These are phyloP conservation scores for Vanderwaltozyma polyspora DNA, from an alignment of 805 yeast genomes.

Conservation along the genomic window DNA sequence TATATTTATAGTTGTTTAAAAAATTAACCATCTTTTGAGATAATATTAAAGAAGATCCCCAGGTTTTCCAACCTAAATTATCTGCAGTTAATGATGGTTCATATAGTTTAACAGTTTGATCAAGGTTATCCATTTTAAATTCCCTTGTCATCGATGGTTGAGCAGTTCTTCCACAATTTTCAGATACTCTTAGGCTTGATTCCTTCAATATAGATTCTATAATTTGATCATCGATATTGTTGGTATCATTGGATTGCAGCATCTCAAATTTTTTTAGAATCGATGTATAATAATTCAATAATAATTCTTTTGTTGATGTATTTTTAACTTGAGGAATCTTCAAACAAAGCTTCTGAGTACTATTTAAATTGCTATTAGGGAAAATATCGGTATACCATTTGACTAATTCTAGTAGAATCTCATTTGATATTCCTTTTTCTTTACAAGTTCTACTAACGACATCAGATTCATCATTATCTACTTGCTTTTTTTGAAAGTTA, in stretches of 20 bases:
- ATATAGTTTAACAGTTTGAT: slow-evolving; percentile 29
- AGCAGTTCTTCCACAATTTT: slow-evolving; percentile 77
- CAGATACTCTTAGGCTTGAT: slow-evolving; percentile 60
- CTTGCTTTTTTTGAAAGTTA: slow-evolving; percentile 31
- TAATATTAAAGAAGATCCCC: slow-evolving; percentile 84
- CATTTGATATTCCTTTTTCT: slow-evolving; percentile 26
- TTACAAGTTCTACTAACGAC: slow-evolving; percentile 19
- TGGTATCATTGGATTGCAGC: slow-evolving; percentile 1
- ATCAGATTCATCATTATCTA: slow-evolving; percentile 4
- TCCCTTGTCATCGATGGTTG: slow-evolving; percentile 58
- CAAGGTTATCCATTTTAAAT: slow-evolving; percentile 36
- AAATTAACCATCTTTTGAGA: slow-evolving; percentile 38
- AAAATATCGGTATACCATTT: slow-evolving; percentile 36
- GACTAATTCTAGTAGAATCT: slow-evolving; percentile 22
- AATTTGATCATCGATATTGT: not conserved
- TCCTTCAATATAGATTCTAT: slow-evolving; percentile 32
- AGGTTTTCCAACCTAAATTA: slow-evolving; percentile 81
- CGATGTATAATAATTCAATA: slow-evolving; percentile 31
- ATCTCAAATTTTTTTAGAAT: slow-evolving; percentile 26
- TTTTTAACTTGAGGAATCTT: slow-evolving; percentile 28
- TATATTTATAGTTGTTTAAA: not conserved
- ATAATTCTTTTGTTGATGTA: slow-evolving; percentile 40
- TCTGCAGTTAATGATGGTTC: slow-evolving; percentile 87
- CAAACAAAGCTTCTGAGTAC: slow-evolving; percentile 23
- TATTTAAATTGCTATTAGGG: slow-evolving; percentile 18